Conservation (phyloP, 1,139 yeast species). For the Magnusiomyces suaveolens region DNA sequence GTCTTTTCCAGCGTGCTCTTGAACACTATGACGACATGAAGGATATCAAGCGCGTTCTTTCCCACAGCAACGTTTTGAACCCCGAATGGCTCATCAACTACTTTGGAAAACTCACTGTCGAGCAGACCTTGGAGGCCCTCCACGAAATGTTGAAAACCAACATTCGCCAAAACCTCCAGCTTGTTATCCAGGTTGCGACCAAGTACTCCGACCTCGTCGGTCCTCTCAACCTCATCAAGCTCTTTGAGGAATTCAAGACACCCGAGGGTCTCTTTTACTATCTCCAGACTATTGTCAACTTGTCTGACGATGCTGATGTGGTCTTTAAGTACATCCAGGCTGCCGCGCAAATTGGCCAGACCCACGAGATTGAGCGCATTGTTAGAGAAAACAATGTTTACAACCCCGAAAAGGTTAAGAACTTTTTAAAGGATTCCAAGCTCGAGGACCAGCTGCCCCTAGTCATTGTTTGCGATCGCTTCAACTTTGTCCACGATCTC, state of each 20-base stretch:
- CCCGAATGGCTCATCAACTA: slow-evolving; percentile 88
- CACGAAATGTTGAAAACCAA: slow-evolving; percentile 76
- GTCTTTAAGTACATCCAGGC: slow-evolving; percentile 93
- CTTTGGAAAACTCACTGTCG: slow-evolving; percentile 90
- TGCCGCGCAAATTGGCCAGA: slow-evolving; percentile 83
- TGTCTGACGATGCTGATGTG: slow-evolving; percentile 89
- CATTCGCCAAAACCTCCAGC: slow-evolving; percentile 81
- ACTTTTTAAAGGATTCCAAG: slow-evolving; percentile 87
- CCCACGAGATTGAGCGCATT: slow-evolving; percentile 88
- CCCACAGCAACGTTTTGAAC: slow-evolving; percentile 77
- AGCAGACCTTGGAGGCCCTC: slow-evolving; percentile 82
- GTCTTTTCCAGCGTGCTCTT: slow-evolving; percentile 85
- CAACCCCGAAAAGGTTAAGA: slow-evolving; percentile 95
- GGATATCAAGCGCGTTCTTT: slow-evolving; percentile 90
- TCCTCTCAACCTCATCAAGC: slow-evolving; percentile 67
- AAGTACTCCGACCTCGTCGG: slow-evolving; percentile 93
- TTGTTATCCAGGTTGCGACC: slow-evolving; percentile 92
- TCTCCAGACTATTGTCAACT: slow-evolving; percentile 83
- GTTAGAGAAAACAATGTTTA: slow-evolving; percentile 90
- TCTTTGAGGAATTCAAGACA: slow-evolving; percentile 89
- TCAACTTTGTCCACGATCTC: slow-evolving; percentile 84
- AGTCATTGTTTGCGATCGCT: slow-evolving; percentile 92
- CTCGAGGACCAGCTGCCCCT: slow-evolving; percentile 93
- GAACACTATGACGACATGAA: slow-evolving; percentile 91
- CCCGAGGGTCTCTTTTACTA: slow-evolving; percentile 91